phyloP scores from a whole-genome alignment of 352 stramenopile species.

The Globisporangium carolinianum region DNA sequence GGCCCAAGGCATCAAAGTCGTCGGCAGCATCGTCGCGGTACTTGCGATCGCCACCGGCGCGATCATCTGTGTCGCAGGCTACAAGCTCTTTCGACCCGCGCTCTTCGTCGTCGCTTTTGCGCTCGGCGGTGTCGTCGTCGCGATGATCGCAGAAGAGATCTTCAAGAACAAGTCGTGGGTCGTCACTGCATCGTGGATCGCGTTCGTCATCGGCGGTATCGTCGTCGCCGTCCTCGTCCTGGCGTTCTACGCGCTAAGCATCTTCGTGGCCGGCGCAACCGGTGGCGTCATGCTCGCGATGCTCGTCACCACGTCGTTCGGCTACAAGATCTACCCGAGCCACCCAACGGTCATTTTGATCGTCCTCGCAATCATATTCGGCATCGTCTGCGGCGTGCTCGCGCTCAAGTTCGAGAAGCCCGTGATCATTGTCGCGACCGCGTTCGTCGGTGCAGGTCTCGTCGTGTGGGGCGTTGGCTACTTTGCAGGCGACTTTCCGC shows the following conservation, averaged over 20 bases:
- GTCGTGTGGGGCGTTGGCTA: conserved; percentile 56
- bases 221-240: conserved; percentile 38
- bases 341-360: conserved; percentile 41
- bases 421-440: conserved; percentile 46
- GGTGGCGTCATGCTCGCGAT: conserved; percentile 47
- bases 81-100: conserved; percentile 49
- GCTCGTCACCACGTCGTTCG: conserved; percentile 42
- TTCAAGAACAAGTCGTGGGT: conserved; percentile 43
- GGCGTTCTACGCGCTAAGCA: conserved; percentile 38
- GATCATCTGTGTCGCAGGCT: conserved; percentile 44
- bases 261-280: conserved; percentile 49
- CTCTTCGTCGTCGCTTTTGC: conserved; percentile 54
- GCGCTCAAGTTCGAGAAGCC: conserved; percentile 47
- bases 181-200: conserved; percentile 49
- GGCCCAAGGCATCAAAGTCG: conserved; percentile 28
- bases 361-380: conserved; percentile 32
- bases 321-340: conserved; percentile 47
- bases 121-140: conserved; percentile 34
- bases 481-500: conserved; percentile 53
- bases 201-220: conserved; percentile 44
- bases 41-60: conserved; percentile 31
- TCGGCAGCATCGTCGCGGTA: conserved; percentile 28
- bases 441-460: conserved; percentile 36
- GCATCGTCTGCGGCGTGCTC: conserved; percentile 28
- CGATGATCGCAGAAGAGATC: conserved; percentile 29